A percentile compares a stretch with the other conserved stretches of the same genome.
These are phyloP conservation scores for Babesia ovata DNA, from an alignment of 169 alveolate species.

Conservation along the genomic window DNA sequence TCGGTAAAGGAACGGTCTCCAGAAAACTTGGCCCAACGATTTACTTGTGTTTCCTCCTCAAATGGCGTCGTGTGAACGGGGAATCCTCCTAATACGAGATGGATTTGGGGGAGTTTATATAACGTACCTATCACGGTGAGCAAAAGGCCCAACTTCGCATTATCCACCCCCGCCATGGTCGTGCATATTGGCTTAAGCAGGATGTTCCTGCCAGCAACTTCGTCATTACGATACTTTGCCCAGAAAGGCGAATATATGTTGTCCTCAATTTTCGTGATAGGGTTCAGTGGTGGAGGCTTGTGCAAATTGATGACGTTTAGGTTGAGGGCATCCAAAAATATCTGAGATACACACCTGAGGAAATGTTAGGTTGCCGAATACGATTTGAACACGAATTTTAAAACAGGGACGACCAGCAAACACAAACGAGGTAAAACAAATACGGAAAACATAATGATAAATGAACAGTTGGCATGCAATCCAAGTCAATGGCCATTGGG, in stretches of 20 bases:
- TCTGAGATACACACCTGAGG: conserved; percentile 65
- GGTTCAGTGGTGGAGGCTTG: conserved; percentile 31
- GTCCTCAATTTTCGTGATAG: conserved; percentile 16
- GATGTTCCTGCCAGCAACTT: conserved; percentile 1
- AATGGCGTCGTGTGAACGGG: neutral
- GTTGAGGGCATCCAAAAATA: conserved; percentile 71
- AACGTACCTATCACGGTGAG: conserved; percentile 58
- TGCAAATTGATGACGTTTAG: conserved; percentile 55
- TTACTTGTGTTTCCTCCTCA: conserved; percentile 11
- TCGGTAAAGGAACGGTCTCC: neutral
- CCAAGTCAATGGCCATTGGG: too few species aligned
- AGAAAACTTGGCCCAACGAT: conserved; percentile 41
- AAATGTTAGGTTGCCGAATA: neutral
- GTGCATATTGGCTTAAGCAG: conserved; percentile 16
- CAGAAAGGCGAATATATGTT: conserved; percentile 45
- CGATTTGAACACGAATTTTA: neutral
- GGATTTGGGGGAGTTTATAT: neutral
- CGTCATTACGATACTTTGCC: conserved; percentile 25
- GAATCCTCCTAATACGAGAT: neutral
- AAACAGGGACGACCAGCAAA: neutral
- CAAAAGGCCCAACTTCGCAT: conserved; percentile 40
- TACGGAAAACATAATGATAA: too few species aligned
- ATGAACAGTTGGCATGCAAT: too few species aligned
- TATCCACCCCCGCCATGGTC: conserved; percentile 10
- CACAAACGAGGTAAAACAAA: too few species aligned